A percentile compares a stretch with the other conserved stretches of the same genome.
Evolutionary conservation across 768 basidiomycete genomes (phyloP).

Genomic region (Hortiboletus campestris): DNA sequence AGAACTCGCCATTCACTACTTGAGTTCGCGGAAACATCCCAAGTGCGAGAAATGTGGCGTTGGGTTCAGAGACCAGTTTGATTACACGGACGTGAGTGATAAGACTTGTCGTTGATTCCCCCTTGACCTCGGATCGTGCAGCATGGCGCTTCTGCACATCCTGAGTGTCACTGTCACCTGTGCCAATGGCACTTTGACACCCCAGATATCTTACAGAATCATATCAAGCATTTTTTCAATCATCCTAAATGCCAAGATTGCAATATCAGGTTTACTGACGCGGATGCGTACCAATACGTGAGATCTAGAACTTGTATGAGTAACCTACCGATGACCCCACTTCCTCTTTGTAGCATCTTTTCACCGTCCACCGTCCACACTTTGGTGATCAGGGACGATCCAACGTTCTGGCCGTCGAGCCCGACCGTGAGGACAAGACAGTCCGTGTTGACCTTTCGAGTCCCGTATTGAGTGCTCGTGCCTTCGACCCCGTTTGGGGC

Average conservation of each 20-base stretch:
- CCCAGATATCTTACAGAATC: conserved; percentile 35
- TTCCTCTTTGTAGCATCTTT: conserved; percentile 24
- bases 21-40: conserved; percentile 27
- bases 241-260: conserved; percentile 49
- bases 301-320: conserved; percentile 3
- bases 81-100: conserved; percentile 28
- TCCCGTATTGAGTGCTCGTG: conserved; percentile 11
- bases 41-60: conserved; percentile 26
- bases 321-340: not conserved
- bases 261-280: conserved; percentile 40
- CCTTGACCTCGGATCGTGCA: conserved; percentile 16
- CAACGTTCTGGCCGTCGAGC: not conserved
- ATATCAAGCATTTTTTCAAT: conserved; percentile 39
- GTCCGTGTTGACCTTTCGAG: conserved; percentile 1
- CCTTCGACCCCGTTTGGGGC: conserved; percentile 24
- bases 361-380: conserved; percentile 24
- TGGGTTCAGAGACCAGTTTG: conserved; percentile 27
- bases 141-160: conserved; percentile 33
- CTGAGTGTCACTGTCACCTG: conserved; percentile 32
- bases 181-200: conserved; percentile 43
- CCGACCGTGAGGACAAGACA: not conserved
- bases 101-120: not conserved
- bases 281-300: conserved; percentile 38
- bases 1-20: conserved; percentile 27
- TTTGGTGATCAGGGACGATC: conserved; percentile 8